Base-by-base conservation (phyloP, 1,139 yeast species). In the Blastobotrys proliferans region DNA sequence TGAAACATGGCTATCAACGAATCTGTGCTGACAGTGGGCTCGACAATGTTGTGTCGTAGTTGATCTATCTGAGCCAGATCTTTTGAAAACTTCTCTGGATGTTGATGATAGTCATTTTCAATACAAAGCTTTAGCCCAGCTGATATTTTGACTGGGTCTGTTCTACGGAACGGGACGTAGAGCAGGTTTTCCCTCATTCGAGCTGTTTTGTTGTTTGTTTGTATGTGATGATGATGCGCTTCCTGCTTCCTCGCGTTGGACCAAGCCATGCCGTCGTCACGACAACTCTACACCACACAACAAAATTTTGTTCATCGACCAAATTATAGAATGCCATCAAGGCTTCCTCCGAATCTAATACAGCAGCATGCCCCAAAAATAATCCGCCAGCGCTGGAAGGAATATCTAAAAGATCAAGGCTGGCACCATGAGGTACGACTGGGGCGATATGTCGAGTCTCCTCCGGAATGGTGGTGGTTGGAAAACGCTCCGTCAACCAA, bases 91-190 rank as follows among this genome's bases (percentile, higher is more conserved):
- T 69, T 67, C 2, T 77, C 67, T 0, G 86, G 72, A 2, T 84
- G 69, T 60, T 85, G 94, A 58, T 76, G 81, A 53, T 76, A 83
- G 45, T 81, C 83, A 20, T 64, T 59, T 38, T 76, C 69, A 29
- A 86, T 83, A 27, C 78, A 64, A 11, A 67, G 63, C 2, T 70
- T 59, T 14, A 86, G 62, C n/a, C 66, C 69, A 0, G 59, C 55
- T 1, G 72, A 72, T 14, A 83, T 56, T 40, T 73, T 72, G 1
- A 76, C 57, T 2, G 67, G 65, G 29, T 69, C 68, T 1, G 87
- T 73, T 45, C 70, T 67, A 41, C 83, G 64, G 19, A 74, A 66
- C 0, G 88, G 87, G 3, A 83, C 64, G 40, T 51, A 47, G 35
- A 59, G 46, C 43, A 58, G 48, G 39, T 57, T 54, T 16, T 48